Evolutionary conservation across 2,329 filamentous ascomycete species (phyloP).

Genomic region (Beauveria sp.): DNA sequence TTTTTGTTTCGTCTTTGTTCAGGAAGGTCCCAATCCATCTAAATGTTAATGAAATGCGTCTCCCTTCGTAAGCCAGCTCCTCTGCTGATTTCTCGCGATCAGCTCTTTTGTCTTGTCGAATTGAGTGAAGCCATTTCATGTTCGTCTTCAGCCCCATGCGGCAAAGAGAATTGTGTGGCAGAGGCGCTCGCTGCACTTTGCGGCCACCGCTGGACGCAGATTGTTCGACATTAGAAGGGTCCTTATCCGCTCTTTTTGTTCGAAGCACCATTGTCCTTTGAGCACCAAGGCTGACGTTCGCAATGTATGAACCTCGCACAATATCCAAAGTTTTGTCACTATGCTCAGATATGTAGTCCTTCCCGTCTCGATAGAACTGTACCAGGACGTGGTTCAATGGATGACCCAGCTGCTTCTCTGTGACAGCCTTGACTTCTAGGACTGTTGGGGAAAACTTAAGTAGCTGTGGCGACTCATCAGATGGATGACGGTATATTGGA

Average conservation of each 20-base stretch:
- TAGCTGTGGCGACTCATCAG: constrained; percentile 77
- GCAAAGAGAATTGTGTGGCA: constrained; percentile 87
- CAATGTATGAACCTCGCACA: constrained; percentile 69
- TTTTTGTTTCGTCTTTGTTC: constrained; percentile 50
- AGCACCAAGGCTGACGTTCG: constrained; percentile 89
- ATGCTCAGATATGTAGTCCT: constrained; percentile 92
- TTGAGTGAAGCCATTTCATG: constrained; percentile 82
- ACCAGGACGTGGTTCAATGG: constrained; percentile 85
- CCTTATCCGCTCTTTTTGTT: constrained; percentile 59
- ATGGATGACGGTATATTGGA: constrained; percentile 90
- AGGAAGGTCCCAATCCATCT: constrained; percentile 82
- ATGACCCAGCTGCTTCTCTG: constrained; percentile 70
- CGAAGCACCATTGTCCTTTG: constrained; percentile 84
- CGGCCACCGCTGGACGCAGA: constrained; percentile 30
- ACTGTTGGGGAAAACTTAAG: constrained; percentile 70
- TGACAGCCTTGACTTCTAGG: constrained; percentile 54
- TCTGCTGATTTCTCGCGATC: constrained; percentile 56
- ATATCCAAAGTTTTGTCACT: constrained; percentile 97
- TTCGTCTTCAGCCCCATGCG: constrained; percentile 77
- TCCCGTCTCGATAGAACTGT: constrained; percentile 82
- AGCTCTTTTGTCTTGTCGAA: constrained; percentile 75
- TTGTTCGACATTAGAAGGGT: constrained; percentile 20
- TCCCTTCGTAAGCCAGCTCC: constrained; percentile 66
- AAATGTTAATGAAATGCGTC: constrained; percentile 88
- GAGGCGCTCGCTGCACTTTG: constrained; percentile 56